Percentiles rank a stretch among this genome's conserved stretches.
Conservation (phyloP, 768 basidiomycete genomes). For the Naematelia aurantialba region DNA sequence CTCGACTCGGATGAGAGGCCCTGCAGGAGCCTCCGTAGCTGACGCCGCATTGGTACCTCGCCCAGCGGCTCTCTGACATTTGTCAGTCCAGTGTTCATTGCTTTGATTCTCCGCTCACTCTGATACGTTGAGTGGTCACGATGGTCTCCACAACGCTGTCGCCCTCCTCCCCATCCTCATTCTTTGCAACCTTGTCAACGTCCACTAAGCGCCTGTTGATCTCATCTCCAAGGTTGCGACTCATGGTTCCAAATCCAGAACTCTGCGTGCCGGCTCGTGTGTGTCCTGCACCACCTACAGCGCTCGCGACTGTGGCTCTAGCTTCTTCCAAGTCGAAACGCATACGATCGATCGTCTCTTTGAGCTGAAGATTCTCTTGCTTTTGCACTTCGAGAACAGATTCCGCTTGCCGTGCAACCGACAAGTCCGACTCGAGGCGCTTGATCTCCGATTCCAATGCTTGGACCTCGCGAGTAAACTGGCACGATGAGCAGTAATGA, state of each 20-base stretch:
- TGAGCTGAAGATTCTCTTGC: slow-evolving; percentile 84
- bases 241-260: slow-evolving; percentile 33
- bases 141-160: slow-evolving; percentile 66
- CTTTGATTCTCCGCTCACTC: slow-evolving; percentile 55
- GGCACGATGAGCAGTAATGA: slow-evolving; percentile 48
- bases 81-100: slow-evolving; percentile 12
- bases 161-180: slow-evolving; percentile 55
- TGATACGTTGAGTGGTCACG: slow-evolving; percentile 61
- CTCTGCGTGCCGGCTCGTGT: slow-evolving; percentile 14
- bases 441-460: slow-evolving; percentile 68
- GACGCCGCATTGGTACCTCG: slow-evolving; percentile 55
- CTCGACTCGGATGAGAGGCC: slow-evolving; percentile 25
- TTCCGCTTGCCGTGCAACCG: slow-evolving; percentile 66
- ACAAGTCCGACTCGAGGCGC: slow-evolving; percentile 69
- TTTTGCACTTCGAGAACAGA: slow-evolving; percentile 83
- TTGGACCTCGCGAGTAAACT: slow-evolving; percentile 67
- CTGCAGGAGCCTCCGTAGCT: slow-evolving; percentile 17
- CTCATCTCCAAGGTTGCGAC: slow-evolving; percentile 48
- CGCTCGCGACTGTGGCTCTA: slow-evolving; percentile 55
- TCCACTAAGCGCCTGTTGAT: slow-evolving; percentile 57
- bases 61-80: slow-evolving; percentile 63
- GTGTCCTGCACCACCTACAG: slow-evolving; percentile 53
- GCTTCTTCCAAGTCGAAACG: slow-evolving; percentile 91
- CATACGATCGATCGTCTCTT: slow-evolving; percentile 94
- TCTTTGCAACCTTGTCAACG: slow-evolving; percentile 52